Evolutionary conservation across 805 yeast genomes (phyloP).

Genomic region (Myxozyma kluyveri): DNA sequence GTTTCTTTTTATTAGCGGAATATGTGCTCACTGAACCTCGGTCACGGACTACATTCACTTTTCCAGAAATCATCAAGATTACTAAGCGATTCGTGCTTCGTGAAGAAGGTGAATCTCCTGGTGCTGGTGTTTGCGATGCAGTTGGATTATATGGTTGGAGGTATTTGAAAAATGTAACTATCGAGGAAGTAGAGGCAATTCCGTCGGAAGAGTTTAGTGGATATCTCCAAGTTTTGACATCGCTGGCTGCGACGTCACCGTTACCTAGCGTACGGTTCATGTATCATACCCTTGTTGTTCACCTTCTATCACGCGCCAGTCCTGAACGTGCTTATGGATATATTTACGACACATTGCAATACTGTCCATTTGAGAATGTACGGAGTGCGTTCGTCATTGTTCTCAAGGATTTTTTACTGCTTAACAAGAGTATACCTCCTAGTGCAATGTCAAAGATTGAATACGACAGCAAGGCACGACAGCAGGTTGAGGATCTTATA

Average conservation of each 20-base stretch:
- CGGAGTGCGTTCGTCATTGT: slow-evolving; percentile 63
- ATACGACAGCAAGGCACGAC: slow-evolving; percentile 13
- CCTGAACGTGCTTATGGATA: slow-evolving; percentile 59
- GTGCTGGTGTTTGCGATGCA: slow-evolving; percentile 39
- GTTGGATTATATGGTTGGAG: slow-evolving; percentile 40
- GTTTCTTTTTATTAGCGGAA: slow-evolving; percentile 37
- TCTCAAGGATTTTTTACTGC: slow-evolving; percentile 55
- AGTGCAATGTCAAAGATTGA: neutral
- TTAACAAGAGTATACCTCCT: neutral
- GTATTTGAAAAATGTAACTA: slow-evolving; percentile 31
- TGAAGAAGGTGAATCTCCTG: slow-evolving; percentile 32
- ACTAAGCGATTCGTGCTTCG: slow-evolving; percentile 26
- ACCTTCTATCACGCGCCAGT: slow-evolving; percentile 56
- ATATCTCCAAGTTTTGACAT: slow-evolving; percentile 46
- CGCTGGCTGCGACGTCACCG: slow-evolving; percentile 40
- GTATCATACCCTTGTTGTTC: slow-evolving; percentile 60
- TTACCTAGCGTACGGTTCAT: slow-evolving; percentile 45
- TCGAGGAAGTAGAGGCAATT: slow-evolving; percentile 36
- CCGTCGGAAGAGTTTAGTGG: slow-evolving; percentile 38
- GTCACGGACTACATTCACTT: slow-evolving; percentile 18
- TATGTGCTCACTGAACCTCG: slow-evolving; percentile 30
- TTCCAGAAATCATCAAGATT: slow-evolving; percentile 29
- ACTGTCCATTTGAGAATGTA: slow-evolving; percentile 63
- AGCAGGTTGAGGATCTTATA: slow-evolving; percentile 19
- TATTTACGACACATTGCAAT: slow-evolving; percentile 58